Evolutionary conservation across 805 yeast genomes (phyloP).

Genomic region (Candida vaughaniae): DNA sequence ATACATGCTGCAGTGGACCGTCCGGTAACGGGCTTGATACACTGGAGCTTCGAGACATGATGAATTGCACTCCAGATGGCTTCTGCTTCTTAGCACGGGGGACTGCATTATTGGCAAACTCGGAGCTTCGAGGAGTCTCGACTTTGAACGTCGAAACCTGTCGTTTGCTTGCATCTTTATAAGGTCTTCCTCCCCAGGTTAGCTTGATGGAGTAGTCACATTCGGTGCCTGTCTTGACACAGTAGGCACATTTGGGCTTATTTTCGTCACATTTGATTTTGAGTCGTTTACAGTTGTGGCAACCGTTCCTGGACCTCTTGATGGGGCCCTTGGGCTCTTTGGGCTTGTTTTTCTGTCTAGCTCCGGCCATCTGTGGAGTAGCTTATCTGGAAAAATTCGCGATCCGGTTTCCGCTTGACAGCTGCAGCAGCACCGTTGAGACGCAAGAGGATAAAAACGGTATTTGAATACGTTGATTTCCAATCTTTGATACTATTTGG

Average conservation of each 20-base stretch:
- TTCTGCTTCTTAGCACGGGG: not conserved
- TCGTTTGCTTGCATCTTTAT: slow-evolving; percentile 42
- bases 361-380: not conserved
- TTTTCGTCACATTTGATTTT: slow-evolving; percentile 70
- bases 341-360: not conserved
- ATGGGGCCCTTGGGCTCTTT: slow-evolving; percentile 2
- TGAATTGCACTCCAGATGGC: slow-evolving; percentile 2
- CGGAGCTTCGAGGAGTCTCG: not conserved
- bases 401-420: too few species aligned
- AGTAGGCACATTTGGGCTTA: slow-evolving; percentile 61
- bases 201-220: slow-evolving; percentile 68
- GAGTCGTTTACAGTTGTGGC: slow-evolving; percentile 58
- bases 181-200: slow-evolving; percentile 77
- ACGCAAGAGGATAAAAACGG: too few species aligned
- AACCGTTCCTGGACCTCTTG: slow-evolving; percentile 45
- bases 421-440: too few species aligned
- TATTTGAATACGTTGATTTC: too few species aligned
- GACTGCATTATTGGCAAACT: not conserved
- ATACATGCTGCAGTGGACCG: too few species aligned
- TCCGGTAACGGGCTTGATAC: too few species aligned
- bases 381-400: too few species aligned
- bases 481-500: too few species aligned
- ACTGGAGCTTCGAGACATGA: not conserved
- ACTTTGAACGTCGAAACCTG: slow-evolving; percentile 6
- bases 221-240: slow-evolving; percentile 41